Evolutionary conservation across 495 filamentous ascomycete species (phyloP).

Genomic region (Aspergillus diversus): DNA sequence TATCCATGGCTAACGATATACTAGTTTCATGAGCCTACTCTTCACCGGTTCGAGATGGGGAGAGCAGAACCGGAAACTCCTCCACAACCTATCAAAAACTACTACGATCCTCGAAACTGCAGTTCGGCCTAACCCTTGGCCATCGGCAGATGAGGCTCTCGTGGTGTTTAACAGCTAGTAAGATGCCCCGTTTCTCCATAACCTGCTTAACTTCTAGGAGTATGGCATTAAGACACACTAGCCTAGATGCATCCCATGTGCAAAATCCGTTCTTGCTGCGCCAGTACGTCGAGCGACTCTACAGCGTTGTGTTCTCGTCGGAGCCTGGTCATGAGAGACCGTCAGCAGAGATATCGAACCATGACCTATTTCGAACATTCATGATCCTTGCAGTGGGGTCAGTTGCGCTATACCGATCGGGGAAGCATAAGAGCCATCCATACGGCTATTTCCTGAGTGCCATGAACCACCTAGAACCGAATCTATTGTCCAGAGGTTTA

Average conservation of each 20-base stretch:
- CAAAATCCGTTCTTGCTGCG: slow-evolving; percentile 35
- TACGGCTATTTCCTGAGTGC: slow-evolving; percentile 36
- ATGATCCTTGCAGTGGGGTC: slow-evolving; percentile 37
- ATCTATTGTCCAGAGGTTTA: slow-evolving; percentile 27
- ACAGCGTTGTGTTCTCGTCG: slow-evolving; percentile 15
- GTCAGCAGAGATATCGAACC: slow-evolving; percentile 7
- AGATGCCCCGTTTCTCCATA: too few relatives aligned
- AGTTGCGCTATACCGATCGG: slow-evolving; percentile 27
- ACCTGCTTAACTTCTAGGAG: too few relatives aligned
- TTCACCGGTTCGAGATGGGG: slow-evolving; percentile 33
- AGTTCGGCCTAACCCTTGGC: slow-evolving; percentile 26
- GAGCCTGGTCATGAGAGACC: not conserved
- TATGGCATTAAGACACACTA: too few relatives aligned
- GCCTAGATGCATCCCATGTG: slow-evolving; percentile 31
- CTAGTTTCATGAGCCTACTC: slow-evolving; percentile 34
- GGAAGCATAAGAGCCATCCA: slow-evolving; percentile 27
- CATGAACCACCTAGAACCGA: slow-evolving; percentile 27
- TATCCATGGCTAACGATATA: not conserved
- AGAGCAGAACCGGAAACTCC: slow-evolving; percentile 28
- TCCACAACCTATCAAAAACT: slow-evolving; percentile 27
- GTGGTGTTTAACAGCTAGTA: slow-evolving; percentile 34
- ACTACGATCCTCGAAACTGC: slow-evolving; percentile 24
- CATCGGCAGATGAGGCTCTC: slow-evolving; percentile 21
- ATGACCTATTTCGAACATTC: slow-evolving; percentile 29
- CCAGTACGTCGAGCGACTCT: slow-evolving; percentile 24